Evolutionary conservation across 1,139 yeast genomes (phyloP).

Genomic region (Nakaseomyces kungkrabaensis): DNA sequence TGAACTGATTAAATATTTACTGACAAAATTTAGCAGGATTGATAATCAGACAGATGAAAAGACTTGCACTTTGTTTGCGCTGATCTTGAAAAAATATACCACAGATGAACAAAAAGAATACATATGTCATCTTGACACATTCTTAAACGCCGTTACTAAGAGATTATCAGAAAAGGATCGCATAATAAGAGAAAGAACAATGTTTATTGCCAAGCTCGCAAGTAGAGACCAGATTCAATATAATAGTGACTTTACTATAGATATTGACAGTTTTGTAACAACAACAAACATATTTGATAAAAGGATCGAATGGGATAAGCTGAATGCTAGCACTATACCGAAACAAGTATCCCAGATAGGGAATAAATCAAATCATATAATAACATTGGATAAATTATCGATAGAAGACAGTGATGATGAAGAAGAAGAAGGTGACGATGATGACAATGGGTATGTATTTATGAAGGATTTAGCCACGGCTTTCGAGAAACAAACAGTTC

Average conservation of each 20-base stretch:
- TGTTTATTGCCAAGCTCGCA: constrained; percentile 31
- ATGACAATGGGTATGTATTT: constrained; percentile 22
- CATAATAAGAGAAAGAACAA: constrained; percentile 29
- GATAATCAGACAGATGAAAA: constrained; percentile 10
- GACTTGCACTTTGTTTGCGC: constrained; percentile 18
- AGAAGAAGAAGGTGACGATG: constrained; percentile 20
- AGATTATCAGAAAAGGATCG: constrained; percentile 25
- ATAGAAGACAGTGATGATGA: constrained; percentile 17
- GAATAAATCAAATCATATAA: not conserved
- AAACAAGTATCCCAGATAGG: not conserved
- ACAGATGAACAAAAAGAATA: constrained; percentile 8
- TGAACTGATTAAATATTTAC: constrained; percentile 1
- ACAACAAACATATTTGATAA: not conserved
- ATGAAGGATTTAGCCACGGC: constrained; percentile 30
- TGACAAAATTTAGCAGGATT: constrained; percentile 4
- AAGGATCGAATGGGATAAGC: constrained; percentile 14
- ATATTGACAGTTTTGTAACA: constrained; percentile 13
- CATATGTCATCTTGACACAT: constrained; percentile 20
- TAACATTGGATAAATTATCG: constrained; percentile 7
- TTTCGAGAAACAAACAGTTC: constrained; percentile 14
- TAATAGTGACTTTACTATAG: constrained; percentile 25
- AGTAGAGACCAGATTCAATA: constrained; percentile 27
- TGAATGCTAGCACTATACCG: not conserved
- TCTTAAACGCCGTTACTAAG: constrained; percentile 29
- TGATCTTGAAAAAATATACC: constrained; percentile 15